Conservation (phyloP, 192 early-diverging fungal genomes). For the Lobosporangium transversale region DNA sequence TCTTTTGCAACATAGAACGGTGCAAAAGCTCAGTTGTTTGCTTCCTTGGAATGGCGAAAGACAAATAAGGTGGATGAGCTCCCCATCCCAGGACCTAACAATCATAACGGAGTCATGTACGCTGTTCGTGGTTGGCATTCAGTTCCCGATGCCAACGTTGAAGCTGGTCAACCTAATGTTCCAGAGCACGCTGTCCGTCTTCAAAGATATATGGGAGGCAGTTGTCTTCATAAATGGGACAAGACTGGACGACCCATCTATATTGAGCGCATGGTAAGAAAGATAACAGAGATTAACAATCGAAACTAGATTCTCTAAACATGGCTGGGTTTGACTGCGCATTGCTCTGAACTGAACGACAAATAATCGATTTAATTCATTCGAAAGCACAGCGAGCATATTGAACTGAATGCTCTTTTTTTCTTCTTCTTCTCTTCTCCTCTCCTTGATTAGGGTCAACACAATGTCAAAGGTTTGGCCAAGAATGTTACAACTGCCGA, state of each 20-base stretch:
- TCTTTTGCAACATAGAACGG: conserved; percentile 59
- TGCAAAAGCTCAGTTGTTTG: conserved; percentile 67
- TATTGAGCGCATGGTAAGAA: conserved; percentile 85
- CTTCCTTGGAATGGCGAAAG: conserved; percentile 71
- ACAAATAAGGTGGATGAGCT: conserved; percentile 66
- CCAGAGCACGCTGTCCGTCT: conserved; percentile 74
- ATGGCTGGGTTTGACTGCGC: not conserved
- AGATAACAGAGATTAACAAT: not conserved
- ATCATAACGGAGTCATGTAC: conserved; percentile 69
- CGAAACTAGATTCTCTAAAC: not conserved
- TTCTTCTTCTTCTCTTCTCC: not conserved
- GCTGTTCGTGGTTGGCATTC: conserved; percentile 71
- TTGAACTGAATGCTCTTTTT: no score
- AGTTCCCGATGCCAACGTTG: conserved; percentile 73
- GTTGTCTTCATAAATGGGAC: conserved; percentile 88
- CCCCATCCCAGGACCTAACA: conserved; percentile 65
- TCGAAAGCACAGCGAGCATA: no score
- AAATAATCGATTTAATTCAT: not conserved
- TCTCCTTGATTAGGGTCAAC: conserved; percentile 57
- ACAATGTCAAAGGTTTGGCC: conserved; percentile 73
- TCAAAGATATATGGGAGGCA: conserved; percentile 74
- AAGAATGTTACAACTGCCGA: conserved; percentile 68
- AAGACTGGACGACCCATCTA: conserved; percentile 91
- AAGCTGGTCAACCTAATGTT: conserved; percentile 59
- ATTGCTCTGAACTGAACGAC: not conserved